Base-by-base conservation (phyloP, 148 eudicot genomes). In the Agrostemma githago region DNA sequence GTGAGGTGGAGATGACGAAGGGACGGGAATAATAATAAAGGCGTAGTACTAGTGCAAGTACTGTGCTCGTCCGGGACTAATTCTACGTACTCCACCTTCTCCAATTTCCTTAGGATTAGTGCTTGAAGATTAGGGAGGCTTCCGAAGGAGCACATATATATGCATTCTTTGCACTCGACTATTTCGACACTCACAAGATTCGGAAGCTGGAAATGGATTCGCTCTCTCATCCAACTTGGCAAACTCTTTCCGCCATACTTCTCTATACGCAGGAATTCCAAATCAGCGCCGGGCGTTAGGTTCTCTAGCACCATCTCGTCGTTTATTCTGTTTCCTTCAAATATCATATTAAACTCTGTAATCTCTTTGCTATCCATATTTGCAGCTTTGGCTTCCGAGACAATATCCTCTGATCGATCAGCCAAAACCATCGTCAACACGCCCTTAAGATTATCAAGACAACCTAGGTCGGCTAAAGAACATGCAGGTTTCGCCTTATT, bases 1-100 rank as follows among this genome's bases (percentile, higher is more conserved):
- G 14, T 3, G 14, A 73, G 54, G 17, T 6, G 2, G 1, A 73
- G 62, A 20, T 3, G 14, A 7, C 44, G 59, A 6, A 73, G 61
- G 68, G 60, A 17, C 9, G 76, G 69, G 76, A 62, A 73, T 14
- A 62, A n/a, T n/a, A n/a, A n/a, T n/a, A n/a, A n/a, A n/a, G n/a
- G 44, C 21, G 17, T 8, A 59, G 37, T n/a, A 5, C 44, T 15
- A 5, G 14, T 15, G 16, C 14, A 2, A n/a, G n/a, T 67, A 16
- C 4, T 5, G 46, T 51, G 10, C 1, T 44, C 41, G n/a, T 15
- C n/a, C n/a, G n/a, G n/a, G n/a, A n/a, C n/a, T 19, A 20, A 40
- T 61, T 5, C 17, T 42, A 5, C 5, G 38, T 1, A 74, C 61
- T 74, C 76, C 61, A 74, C 68, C 26, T 62, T 16, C 0, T 37